Evolutionary conservation across 495 filamentous ascomycete genomes (phyloP).

Genomic region (Aspergillus taichungensis): DNA sequence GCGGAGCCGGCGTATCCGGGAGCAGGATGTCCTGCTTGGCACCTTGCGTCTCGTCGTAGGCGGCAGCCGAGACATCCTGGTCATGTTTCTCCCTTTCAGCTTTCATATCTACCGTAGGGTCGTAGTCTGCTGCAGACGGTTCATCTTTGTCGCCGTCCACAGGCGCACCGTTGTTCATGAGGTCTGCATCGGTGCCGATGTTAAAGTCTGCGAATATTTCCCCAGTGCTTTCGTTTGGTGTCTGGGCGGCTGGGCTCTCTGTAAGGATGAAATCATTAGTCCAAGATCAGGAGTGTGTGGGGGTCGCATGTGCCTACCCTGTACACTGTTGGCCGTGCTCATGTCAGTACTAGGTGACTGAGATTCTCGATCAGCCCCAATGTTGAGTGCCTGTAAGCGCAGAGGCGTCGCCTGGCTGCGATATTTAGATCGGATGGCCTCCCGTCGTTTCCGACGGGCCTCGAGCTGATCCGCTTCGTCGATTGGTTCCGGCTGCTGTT

Average conservation of each 20-base stretch:
- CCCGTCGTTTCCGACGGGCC: constrained; percentile 75
- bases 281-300: background rate
- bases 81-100: constrained; percentile 73
- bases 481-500: constrained; percentile 39
- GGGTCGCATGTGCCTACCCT: constrained; percentile 17
- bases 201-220: constrained; percentile 47
- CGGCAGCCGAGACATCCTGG: constrained; percentile 47
- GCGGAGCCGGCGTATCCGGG: constrained; percentile 33
- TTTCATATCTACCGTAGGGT: constrained; percentile 86
- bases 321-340: constrained; percentile 12
- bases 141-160: constrained; percentile 58
- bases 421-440: constrained; percentile 82
- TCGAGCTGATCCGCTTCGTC: constrained; percentile 78
- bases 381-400: constrained; percentile 66
- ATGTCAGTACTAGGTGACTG: constrained; percentile 45
- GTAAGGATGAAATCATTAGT: constrained; percentile 11
- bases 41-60: constrained; percentile 53
- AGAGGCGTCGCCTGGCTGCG: constrained; percentile 63
- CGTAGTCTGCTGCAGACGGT: constrained; percentile 91
- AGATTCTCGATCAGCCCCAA: constrained; percentile 47
- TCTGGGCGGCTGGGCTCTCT: constrained; percentile 28
- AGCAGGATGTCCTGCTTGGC: constrained; percentile 48
- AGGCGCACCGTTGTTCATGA: constrained; percentile 50
- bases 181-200: constrained; percentile 52
- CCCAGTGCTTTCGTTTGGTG: constrained; percentile 38